These are phyloP conservation scores for Arthrobotrys sinensis DNA, from an alignment of 2,329 filamentous ascomycete genomes.

Conservation along the genomic window DNA sequence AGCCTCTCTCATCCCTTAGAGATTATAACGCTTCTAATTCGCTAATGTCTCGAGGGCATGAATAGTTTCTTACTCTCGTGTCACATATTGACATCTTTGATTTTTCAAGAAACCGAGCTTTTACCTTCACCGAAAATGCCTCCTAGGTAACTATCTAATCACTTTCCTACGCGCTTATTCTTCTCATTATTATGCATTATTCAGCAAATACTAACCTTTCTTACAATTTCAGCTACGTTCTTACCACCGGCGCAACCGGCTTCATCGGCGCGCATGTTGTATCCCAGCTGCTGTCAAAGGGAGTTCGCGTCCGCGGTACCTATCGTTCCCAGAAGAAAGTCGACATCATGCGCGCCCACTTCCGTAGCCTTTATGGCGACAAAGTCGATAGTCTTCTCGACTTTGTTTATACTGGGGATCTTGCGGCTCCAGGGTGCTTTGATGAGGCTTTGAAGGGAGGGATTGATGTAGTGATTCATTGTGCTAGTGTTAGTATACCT, in stretches of 20 bases:
- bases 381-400: constrained; percentile 29
- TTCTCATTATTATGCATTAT: background rate
- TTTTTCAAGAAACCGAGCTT: background rate
- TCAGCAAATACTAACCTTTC: background rate
- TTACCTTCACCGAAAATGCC: constrained; percentile 12
- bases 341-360: constrained; percentile 22
- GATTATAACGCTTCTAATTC: background rate
- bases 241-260: constrained; percentile 47
- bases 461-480: constrained; percentile 40
- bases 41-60: constrained; percentile 4
- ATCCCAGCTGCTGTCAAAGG: constrained; percentile 26
- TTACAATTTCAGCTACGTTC: constrained; percentile 30
- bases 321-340: constrained; percentile 42
- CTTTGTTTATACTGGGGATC: constrained; percentile 37
- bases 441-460: constrained; percentile 43
- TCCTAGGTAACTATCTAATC: constrained; percentile 26
- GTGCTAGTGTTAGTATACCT: constrained; percentile 45
- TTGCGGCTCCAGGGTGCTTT: constrained; percentile 32
- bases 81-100: background rate
- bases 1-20: background rate
- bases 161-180: no score
- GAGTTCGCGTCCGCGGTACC: constrained; percentile 32
- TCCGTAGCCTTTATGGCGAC: constrained; percentile 31
- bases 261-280: constrained; percentile 51
- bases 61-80: background rate